Base-by-base conservation (phyloP, 2,329 filamentous ascomycete genomes). In the Apiospora arundinis region DNA sequence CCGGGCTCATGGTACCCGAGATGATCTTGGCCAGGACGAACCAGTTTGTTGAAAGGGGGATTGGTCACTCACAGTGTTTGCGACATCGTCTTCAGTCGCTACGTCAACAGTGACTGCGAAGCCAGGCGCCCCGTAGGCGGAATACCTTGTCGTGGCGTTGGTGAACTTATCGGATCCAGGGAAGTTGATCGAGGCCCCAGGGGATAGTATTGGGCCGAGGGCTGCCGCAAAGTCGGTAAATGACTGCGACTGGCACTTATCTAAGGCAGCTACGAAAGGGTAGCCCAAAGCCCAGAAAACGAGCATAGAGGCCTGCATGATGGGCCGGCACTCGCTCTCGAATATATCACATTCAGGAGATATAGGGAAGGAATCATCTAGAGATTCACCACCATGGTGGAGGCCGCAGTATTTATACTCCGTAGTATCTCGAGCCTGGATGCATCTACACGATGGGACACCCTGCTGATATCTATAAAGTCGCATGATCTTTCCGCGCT, bases 91-190 rank as follows among this genome's bases (percentile, higher is more conserved):
- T 67, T 67, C 63, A 1, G 63, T n/a, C 1, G 63, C 63, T 45
- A 67, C 63, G 23, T 42, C 42, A 45, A 67, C 63, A 23, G 63
- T 25, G 16, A 67, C 37, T 3, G 63, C 63, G 18, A 67, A 67
- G 16, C 1, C 8, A 4, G 63, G 63, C 21, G 63, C n/a, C 2
- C 42, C 63, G 63, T 67, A 67, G 32, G 63, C 23, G 4, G 63
- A 67, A 5, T 28, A 67, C 37, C 63, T 37, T 11, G 12, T 67
- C 9, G 63, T 67, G 23, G 63, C 63, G 12, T 45, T 45, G 37
- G 63, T 37, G 37, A 67, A 67, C 40, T 25, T 25, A 11, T 45
- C 37, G 25, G 63, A 44, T 9, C 63, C 63, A 4, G 63, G 63
- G n/a, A 25, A 67, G 40, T 9, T 45, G n/a, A 67, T 67, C 25